Conservation (phyloP, 805 yeast genomes). For the Metschnikowia proteae region DNA sequence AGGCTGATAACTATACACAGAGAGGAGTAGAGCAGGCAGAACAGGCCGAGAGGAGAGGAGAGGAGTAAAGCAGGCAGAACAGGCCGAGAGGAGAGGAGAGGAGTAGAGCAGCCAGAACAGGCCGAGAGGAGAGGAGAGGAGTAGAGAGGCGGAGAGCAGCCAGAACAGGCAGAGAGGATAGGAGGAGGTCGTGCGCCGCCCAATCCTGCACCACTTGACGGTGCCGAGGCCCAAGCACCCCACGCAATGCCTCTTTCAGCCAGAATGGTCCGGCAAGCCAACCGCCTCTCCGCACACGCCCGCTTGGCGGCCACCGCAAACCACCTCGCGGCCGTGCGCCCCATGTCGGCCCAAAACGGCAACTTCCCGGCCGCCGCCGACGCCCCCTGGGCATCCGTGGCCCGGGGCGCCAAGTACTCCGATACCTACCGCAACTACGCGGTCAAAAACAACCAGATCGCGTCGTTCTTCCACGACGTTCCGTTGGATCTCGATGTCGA, state of each 20-base stretch:
- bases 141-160: too few species aligned
- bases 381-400: conserved; percentile 1
- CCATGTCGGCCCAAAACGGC: not conserved
- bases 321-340: conserved; percentile 6
- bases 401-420: conserved; percentile 34
- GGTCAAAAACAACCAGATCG: conserved; percentile 36
- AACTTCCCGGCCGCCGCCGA: not conserved
- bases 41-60: too few species aligned
- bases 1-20: too few species aligned
- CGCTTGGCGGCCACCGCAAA: conserved; percentile 11
- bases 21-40: too few species aligned
- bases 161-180: too few species aligned
- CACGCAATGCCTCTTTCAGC: conserved; percentile 1
- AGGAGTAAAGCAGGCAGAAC: too few species aligned
- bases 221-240: conserved; percentile 1
- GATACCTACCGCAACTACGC: conserved; percentile 43
- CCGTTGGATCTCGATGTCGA: conserved; percentile 50
- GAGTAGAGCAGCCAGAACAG: too few species aligned
- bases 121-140: too few species aligned
- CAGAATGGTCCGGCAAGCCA: not conserved
- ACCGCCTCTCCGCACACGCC: conserved; percentile 3
- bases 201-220: not conserved
- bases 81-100: too few species aligned
- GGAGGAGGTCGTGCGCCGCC: not conserved
- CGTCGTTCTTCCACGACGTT: conserved; percentile 71